Conservation (phyloP, 2,329 filamentous ascomycete species). For the Coniochaeta prunicola region DNA sequence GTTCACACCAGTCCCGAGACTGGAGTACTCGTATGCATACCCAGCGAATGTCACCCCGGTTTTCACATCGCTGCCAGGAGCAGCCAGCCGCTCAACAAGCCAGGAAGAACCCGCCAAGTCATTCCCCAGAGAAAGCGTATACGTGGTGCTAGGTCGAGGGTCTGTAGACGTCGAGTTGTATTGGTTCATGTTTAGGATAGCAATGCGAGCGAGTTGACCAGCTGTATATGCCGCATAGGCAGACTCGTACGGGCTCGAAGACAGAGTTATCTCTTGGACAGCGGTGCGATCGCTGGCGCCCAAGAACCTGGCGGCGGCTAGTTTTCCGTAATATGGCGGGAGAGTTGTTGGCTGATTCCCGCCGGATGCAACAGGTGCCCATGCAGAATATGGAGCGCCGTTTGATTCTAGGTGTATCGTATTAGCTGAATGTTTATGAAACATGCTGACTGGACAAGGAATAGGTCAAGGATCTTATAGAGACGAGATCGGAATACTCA, state of each 20-base stretch:
- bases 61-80: constrained; percentile 9
- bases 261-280: neutral
- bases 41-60: constrained; percentile 13
- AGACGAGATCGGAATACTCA: neutral
- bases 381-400: constrained; percentile 11
- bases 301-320: constrained; percentile 14
- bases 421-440: neutral
- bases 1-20: constrained; percentile 7
- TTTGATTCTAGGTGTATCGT: neutral
- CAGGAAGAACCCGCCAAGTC: constrained; percentile 4
- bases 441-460: too few species aligned
- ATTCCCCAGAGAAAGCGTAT: constrained; percentile 8
- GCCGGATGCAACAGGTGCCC: constrained; percentile 8
- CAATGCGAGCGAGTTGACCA: constrained; percentile 10
- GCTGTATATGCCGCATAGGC: constrained; percentile 14
- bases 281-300: constrained; percentile 6
- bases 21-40: constrained; percentile 11
- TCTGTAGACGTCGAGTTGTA: constrained; percentile 6
- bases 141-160: constrained; percentile 5
- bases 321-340: constrained; percentile 15
- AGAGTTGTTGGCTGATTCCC: constrained; percentile 7
- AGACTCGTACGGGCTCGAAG: constrained; percentile 6
- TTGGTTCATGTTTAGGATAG: constrained; percentile 13
- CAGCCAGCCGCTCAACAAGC: constrained; percentile 11
- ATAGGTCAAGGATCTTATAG: too few species aligned